A percentile compares a stretch with the other conserved stretches of the same genome.
phyloP scores from a whole-genome alignment of 2,329 filamentous ascomycete genomes.

The Decorospora gaudefroyi region DNA sequence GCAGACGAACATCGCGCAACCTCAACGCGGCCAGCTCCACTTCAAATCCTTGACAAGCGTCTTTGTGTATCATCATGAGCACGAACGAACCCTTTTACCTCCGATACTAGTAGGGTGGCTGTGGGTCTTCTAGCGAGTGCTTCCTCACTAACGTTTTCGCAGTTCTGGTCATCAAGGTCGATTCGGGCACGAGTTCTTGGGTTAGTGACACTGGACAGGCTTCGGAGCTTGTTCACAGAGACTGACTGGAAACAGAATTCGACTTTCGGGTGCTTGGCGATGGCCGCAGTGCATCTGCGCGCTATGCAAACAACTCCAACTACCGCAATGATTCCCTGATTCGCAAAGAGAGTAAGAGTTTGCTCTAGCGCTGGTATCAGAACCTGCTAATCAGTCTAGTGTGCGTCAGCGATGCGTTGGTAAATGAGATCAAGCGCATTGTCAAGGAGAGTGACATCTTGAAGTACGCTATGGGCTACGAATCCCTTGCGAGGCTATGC shows the following conservation, averaged over 20 bases:
- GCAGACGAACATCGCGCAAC: slow-evolving; percentile 8
- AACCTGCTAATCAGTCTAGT: slow-evolving; percentile 59
- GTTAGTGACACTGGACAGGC: slow-evolving; percentile 57
- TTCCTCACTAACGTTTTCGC: slow-evolving; percentile 32
- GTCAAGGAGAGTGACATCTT: slow-evolving; percentile 97
- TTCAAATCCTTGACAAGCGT: neutral
- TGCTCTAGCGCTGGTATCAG: neutral
- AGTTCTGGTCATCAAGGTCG: slow-evolving; percentile 97
- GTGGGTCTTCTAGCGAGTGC: slow-evolving; percentile 16
- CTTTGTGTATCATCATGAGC: slow-evolving; percentile 59
- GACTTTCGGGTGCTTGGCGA: slow-evolving; percentile 93
- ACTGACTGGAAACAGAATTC: slow-evolving; percentile 69
- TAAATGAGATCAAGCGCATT: slow-evolving; percentile 94
- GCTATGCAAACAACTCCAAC: slow-evolving; percentile 99
- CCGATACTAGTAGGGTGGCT: slow-evolving; percentile 82
- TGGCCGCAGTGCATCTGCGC: slow-evolving; percentile 86
- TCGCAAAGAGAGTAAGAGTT: slow-evolving; percentile 90
- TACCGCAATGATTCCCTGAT: slow-evolving; percentile 98
- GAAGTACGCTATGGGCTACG: slow-evolving; percentile 65
- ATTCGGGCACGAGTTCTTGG: slow-evolving; percentile 97
- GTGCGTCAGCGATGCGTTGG: slow-evolving; percentile 89
- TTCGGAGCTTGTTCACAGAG: neutral
- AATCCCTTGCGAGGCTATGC: neutral
- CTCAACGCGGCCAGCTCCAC: neutral
- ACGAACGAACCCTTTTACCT: slow-evolving; percentile 87